Evolutionary conservation across 352 stramenopile genomes (phyloP).

Genomic region (Saprolegnia diclina): DNA sequence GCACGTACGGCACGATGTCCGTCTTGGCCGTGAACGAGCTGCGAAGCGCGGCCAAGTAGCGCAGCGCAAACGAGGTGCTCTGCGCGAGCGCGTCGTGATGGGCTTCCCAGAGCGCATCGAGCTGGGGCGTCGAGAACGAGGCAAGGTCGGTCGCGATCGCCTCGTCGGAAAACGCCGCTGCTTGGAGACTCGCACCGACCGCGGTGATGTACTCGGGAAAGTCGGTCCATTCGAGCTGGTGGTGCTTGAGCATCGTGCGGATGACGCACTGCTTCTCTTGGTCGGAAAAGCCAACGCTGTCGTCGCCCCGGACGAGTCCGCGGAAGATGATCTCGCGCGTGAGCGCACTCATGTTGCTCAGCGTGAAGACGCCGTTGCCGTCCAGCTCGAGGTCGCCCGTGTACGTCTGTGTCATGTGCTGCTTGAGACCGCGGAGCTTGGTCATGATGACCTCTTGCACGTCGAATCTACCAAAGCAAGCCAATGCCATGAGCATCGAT

Average conservation of each 20-base stretch:
- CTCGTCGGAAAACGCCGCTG: background rate
- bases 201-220: constrained; percentile 8
- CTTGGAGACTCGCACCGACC: background rate
- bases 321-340: constrained; percentile 9
- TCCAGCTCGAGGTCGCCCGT: background rate
- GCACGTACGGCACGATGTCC: background rate
- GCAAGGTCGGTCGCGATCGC: background rate
- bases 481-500: background rate
- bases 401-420: background rate
- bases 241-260: background rate
- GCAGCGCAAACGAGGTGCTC: constrained; percentile 7
- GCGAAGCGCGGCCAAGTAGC: background rate
- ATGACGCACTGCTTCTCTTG: background rate
- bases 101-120: constrained; percentile 7
- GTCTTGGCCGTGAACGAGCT: background rate
- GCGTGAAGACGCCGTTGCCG: background rate
- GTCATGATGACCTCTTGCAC: background rate
- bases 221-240: constrained; percentile 14
- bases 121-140: background rate
- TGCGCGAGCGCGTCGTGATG: background rate
- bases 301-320: background rate
- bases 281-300: background rate
- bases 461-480: constrained; percentile 9
- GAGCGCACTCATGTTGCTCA: constrained; percentile 1
- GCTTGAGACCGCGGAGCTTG: background rate